Evolutionary conservation across 441 rosid genomes (phyloP), one percentile per base, ranked within the genome.

Genomic region (Breynia disticha): DNA sequence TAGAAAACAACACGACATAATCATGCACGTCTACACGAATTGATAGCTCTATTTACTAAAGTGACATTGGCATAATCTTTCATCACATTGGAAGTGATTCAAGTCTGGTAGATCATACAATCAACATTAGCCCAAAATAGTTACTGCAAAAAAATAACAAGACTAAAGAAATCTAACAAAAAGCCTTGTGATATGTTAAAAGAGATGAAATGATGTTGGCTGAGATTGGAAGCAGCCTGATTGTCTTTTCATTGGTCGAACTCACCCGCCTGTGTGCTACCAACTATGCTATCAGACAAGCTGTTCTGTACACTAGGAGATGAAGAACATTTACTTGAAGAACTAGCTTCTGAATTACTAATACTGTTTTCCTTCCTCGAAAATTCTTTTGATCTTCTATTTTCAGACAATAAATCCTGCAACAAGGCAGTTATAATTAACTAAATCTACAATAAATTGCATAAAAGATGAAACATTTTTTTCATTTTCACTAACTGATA

Each of bases 321-420:
- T 10, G 95, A 86, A 45, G 86, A 86, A 62, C 84, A 77, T 63
- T 81, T 71, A 64, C 88, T 83, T 24, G 86, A 77, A 62, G 72
- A 74, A 69, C 82, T 80, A 43, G 73, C 76, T 57, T 76, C 84
- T 13, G 62, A 9, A 41, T 4, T 15, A 41, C 44, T 44, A 16
- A 72, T 46, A 59, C 64, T 64, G 58, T 52, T 70, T 64, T 73
- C 81, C 68, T 74, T 75, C 56, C 77, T 65, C 19, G 6, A 20
- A 45, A 67, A 64, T 57, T 76, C 72, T 71, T 64, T 74, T 7
- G 68, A 68, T 56, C 76, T 78, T 67, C 67, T 72, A 50, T 69
- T 69, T 45, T 75, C 72, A 12, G 81, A 74, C 16, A 72, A 74
- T 19, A 67, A 57, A 50, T 75, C 83, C 96, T 87, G 69, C 62